Base-by-base conservation (phyloP, 768 basidiomycete species). In the Peribolospora baueri region DNA sequence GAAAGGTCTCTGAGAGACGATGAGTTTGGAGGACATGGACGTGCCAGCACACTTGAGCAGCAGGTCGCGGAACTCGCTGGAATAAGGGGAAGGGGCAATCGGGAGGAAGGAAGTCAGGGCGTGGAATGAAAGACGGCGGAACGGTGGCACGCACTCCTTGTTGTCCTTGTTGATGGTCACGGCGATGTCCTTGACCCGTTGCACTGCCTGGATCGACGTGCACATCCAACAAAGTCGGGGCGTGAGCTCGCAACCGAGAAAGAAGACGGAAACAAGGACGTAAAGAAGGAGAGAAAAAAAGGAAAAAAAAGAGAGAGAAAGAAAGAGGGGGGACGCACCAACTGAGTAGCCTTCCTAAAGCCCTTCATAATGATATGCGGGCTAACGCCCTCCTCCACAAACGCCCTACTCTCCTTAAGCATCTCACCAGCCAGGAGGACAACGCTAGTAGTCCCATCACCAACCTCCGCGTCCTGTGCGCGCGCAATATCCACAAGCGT, bases 1-100 rank as follows among this genome's bases (percentile, higher is more conserved):
- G 72, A 97, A 97, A 1, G 91, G 93, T 65, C 93, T 97, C 70
- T 95, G 86, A 10, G 86, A 87, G 67, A 95, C 91, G 62, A 98
- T 95, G 58, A 97, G 78, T 69, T 97, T 98, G 58, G 91, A 97
- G 11, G 93, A 97, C 91, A 97, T 95, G n/a, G 93, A 91, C 3
- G 93, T 98, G 38, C 88, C 81, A 38, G 93, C 93, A 68, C 88
- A 93, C 72, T 93, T 90, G 62, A 93, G 74, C 42, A 97, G 76
- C 36, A 97, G 79, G 58, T 88, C 84, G 50, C 80, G 87, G 76
- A 97, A 93, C 61, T 78, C 77, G 60, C 91, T 97, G 66, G 13
- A 25, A 9, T 48, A 11, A 48, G 9, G 42, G 11, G n/a, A 11
- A 2, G n/a, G 49, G 36, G 5, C 4, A 36, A 5, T 9, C 4